These are phyloP conservation scores for Annona cherimola DNA, from an alignment of 164 flowering plant genomes.

Conservation along the genomic window DNA sequence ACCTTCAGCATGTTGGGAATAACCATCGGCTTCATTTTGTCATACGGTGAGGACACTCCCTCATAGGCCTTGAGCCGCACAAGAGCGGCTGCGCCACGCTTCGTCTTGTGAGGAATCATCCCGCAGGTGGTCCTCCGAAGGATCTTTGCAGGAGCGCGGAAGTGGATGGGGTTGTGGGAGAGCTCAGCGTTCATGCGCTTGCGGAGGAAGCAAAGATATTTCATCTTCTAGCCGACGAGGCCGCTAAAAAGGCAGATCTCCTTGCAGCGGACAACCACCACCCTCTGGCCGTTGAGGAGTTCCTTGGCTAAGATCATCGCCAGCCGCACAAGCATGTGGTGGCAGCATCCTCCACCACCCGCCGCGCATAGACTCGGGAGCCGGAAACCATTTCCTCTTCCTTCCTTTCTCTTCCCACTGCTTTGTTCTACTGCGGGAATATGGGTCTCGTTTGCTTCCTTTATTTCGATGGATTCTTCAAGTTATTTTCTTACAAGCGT, in stretches of 20 bases:
- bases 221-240: conserved; percentile 84
- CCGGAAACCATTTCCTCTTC: too few relatives aligned
- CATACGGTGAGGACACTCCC: conserved; percentile 81
- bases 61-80: conserved; percentile 76
- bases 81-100: conserved; percentile 83
- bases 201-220: conserved; percentile 65
- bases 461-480: too few relatives aligned
- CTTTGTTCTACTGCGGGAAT: too few relatives aligned
- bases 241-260: conserved; percentile 88
- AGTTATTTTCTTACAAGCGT: too few relatives aligned
- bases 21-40: conserved; percentile 79
- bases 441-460: too few relatives aligned
- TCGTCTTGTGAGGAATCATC: conserved; percentile 92
- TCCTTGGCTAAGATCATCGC: conserved; percentile 77
- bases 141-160: conserved; percentile 83
- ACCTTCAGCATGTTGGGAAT: conserved; percentile 85
- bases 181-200: conserved; percentile 92
- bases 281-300: conserved; percentile 70
- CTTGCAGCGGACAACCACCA: conserved; percentile 74
- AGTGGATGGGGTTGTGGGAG: conserved; percentile 91
- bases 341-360: conserved; percentile 79
- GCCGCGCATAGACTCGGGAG: conserved; percentile 54
- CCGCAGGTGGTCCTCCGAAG: conserved; percentile 83
- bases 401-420: too few relatives aligned
- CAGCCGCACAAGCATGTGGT: conserved; percentile 85